Conservation (phyloP, 2,329 filamentous ascomycete species). For the Botrytis aclada region DNA sequence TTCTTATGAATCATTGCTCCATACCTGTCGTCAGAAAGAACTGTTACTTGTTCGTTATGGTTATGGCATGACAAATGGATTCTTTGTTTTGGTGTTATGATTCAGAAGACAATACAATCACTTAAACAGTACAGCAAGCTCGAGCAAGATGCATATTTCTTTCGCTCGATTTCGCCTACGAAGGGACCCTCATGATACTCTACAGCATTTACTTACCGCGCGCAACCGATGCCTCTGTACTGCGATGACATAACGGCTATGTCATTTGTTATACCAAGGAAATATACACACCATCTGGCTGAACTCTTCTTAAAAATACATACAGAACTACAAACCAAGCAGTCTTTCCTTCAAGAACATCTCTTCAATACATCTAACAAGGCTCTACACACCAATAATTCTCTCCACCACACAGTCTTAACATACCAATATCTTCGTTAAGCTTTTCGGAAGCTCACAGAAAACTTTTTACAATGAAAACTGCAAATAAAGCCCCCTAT, state of each 20-base stretch:
- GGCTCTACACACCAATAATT: background rate
- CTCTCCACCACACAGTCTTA: background rate
- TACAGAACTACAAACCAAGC: background rate
- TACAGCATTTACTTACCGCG: accelerated
- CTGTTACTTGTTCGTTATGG: background rate
- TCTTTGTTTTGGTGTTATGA: background rate
- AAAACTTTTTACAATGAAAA: background rate
- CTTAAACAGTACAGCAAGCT: background rate
- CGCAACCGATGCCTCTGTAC: accelerated
- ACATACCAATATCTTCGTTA: background rate
- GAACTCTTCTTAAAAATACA: background rate
- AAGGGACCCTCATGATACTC: accelerated
- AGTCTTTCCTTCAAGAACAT: background rate
- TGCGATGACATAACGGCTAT: background rate
- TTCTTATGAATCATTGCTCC: accelerated
- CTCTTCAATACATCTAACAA: background rate
- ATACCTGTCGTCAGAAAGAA: accelerated
- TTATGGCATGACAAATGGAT: background rate
- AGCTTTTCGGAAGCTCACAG: accelerated
- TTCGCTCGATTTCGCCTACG: background rate
- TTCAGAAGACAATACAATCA: background rate
- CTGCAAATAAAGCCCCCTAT: accelerated
- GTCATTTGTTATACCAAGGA: background rate
- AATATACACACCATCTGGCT: background rate
- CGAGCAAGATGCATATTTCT: accelerated